Conservation (phyloP, 2,329 filamentous ascomycete genomes). For the Colletotrichum cuscutae region DNA sequence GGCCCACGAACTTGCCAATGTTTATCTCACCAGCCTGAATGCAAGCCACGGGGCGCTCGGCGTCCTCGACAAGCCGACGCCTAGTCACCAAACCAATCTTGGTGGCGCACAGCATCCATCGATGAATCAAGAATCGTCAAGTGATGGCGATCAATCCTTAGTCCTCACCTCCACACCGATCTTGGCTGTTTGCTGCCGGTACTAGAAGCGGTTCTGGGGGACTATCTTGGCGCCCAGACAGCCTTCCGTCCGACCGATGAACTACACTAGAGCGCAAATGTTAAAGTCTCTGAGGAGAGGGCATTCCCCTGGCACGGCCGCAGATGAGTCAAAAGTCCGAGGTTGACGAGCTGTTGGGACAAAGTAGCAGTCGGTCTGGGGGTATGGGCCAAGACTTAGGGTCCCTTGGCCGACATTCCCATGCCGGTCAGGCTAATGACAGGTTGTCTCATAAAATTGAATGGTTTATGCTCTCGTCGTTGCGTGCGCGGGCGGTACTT, state of each 20-base stretch:
- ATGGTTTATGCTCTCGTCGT: background rate
- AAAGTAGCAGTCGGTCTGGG: background rate
- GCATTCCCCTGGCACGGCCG: background rate
- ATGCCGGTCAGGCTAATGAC: background rate
- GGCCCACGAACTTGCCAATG: background rate
- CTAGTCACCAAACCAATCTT: background rate
- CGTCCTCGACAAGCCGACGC: background rate
- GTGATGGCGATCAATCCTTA: background rate
- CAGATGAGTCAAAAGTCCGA: background rate
- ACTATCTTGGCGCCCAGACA: conserved; percentile 16
- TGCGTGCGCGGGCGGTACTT: background rate
- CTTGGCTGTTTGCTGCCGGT: background rate
- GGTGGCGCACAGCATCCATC: background rate
- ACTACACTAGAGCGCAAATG: background rate
- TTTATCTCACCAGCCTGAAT: background rate
- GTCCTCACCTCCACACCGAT: background rate
- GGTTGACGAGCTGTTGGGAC: background rate
- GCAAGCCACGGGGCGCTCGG: background rate
- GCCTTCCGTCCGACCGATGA: conserved; percentile 21
- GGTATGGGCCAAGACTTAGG: conserved; percentile 2
- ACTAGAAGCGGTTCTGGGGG: background rate
- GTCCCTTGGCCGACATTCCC: background rate
- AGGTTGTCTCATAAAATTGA: background rate
- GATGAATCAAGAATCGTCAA: background rate
- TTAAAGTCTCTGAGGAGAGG: background rate